phyloP scores from a whole-genome alignment of 352 stramenopile genomes.

The Phytophthora nicotianae region DNA sequence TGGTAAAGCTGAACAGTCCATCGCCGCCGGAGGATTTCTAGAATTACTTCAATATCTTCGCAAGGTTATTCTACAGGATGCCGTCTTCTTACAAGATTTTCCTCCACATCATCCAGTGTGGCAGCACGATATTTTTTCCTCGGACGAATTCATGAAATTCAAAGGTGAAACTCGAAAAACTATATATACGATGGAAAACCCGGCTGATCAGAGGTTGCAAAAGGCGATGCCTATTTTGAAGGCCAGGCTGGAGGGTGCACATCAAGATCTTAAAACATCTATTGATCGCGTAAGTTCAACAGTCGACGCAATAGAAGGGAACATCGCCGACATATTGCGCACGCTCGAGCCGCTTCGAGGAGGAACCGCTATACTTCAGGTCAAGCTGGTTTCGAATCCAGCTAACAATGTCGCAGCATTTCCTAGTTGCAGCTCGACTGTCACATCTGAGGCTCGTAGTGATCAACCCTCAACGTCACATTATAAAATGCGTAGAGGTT shows the following conservation, averaged over 20 bases:
- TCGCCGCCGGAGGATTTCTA: neutral
- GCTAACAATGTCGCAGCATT: too few relatives aligned
- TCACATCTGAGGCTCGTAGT: too few relatives aligned
- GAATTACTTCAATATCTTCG: neutral
- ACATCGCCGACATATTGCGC: neutral
- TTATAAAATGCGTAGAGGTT: too few relatives aligned
- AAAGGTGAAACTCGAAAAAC: neutral
- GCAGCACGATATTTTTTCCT: neutral
- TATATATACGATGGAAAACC: neutral
- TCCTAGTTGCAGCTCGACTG: too few relatives aligned
- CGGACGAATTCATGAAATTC: neutral
- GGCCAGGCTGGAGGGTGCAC: neutral
- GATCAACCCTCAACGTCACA: too few relatives aligned
- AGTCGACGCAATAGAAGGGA: neutral
- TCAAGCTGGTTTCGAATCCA: neutral
- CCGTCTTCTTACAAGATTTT: neutral
- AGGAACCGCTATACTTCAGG: neutral
- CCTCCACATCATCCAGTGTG: neutral
- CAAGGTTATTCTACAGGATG: neutral
- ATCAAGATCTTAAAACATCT: neutral
- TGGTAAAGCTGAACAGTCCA: neutral
- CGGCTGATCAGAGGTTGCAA: neutral
- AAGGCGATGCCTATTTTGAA: neutral
- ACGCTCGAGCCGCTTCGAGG: neutral
- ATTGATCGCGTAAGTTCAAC: neutral